Evolutionary conservation across 768 basidiomycete genomes (phyloP).

Genomic region (Boletus vinaceobasis): DNA sequence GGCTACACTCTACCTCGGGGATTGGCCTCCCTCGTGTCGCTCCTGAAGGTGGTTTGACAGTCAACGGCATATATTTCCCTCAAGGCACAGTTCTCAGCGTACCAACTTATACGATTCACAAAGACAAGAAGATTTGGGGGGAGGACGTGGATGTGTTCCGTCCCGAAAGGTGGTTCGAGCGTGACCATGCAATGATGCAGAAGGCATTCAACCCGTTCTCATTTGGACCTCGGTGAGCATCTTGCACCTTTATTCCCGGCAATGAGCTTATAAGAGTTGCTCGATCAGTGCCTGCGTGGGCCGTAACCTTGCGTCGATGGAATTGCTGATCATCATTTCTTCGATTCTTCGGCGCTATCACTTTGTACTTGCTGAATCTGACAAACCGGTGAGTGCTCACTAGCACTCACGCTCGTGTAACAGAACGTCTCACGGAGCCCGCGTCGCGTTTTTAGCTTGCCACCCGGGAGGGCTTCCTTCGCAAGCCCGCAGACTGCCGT

Average conservation of each 20-base stretch:
- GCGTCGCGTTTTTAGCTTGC: slow-evolving; percentile 45
- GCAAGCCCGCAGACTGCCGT: slow-evolving; percentile 72
- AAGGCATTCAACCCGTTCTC: slow-evolving; percentile 86
- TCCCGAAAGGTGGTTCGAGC: slow-evolving; percentile 85
- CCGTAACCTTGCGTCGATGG: slow-evolving; percentile 75
- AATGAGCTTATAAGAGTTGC: slow-evolving; percentile 3
- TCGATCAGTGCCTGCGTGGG: slow-evolving; percentile 72
- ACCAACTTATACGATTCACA: slow-evolving; percentile 81
- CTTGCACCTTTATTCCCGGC: background rate
- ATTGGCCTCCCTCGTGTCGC: slow-evolving; percentile 81
- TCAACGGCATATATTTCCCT: slow-evolving; percentile 55
- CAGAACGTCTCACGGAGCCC: slow-evolving; percentile 4
- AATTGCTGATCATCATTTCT: slow-evolving; percentile 77
- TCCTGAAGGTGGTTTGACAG: slow-evolving; percentile 67
- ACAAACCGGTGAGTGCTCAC: slow-evolving; percentile 45
- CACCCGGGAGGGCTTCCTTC: slow-evolving; percentile 81
- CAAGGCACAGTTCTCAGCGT: slow-evolving; percentile 75
- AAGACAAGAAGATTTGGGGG: slow-evolving; percentile 71
- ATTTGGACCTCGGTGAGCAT: slow-evolving; percentile 64
- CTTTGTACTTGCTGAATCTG: slow-evolving; percentile 61
- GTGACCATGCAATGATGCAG: slow-evolving; percentile 56
- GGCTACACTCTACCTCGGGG: slow-evolving; percentile 80
- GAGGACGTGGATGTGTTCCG: slow-evolving; percentile 68
- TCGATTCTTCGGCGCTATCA: slow-evolving; percentile 76
- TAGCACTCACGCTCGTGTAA: background rate